phyloP scores from a whole-genome alignment of 129 eudicot genomes.

The Erigeron canadensis region DNA sequence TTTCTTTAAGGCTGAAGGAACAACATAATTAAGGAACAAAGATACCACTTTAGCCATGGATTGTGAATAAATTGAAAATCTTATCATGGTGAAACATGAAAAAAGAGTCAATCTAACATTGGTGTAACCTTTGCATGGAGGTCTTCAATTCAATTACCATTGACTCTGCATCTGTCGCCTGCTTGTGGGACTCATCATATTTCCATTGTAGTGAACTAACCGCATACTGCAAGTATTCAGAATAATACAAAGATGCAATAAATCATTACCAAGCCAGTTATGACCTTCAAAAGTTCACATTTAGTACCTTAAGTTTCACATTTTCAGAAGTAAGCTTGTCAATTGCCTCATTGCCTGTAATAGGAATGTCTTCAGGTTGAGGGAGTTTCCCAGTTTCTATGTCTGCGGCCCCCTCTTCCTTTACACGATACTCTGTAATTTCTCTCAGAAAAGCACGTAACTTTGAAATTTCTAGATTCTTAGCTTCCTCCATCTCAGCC shows the following conservation, averaged over 20 bases:
- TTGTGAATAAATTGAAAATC: not conserved
- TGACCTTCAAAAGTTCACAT: not conserved
- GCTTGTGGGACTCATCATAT: constrained; percentile 61
- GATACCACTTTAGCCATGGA: constrained; percentile 22
- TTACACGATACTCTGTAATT: constrained; percentile 39
- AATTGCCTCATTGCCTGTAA: constrained; percentile 43
- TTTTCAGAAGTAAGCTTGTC: constrained; percentile 61
- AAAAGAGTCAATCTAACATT: constrained; percentile 24
- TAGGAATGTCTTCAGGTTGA: constrained; percentile 46
- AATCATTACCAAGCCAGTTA: not conserved
- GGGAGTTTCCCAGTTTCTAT: constrained; percentile 44
- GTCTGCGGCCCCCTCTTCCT: constrained; percentile 57
- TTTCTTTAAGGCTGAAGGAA: constrained; percentile 68
- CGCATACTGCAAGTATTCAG: constrained; percentile 40
- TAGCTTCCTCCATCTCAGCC: constrained; percentile 70
- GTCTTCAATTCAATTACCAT: constrained; percentile 72
- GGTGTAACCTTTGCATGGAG: constrained; percentile 63
- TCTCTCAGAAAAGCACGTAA: constrained; percentile 52
- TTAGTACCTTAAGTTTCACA: constrained; percentile 45
- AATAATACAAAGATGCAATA: not conserved
- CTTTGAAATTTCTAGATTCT: constrained; percentile 51
- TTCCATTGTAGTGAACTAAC: constrained; percentile 62
- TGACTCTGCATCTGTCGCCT: constrained; percentile 67
- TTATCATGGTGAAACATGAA: constrained; percentile 11
- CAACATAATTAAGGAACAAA: constrained; percentile 11